A percentile compares a stretch with the other conserved stretches of the same genome.
Evolutionary conservation across 2,329 filamentous ascomycete species (phyloP).

Genomic region (Hypoxylon sp.): DNA sequence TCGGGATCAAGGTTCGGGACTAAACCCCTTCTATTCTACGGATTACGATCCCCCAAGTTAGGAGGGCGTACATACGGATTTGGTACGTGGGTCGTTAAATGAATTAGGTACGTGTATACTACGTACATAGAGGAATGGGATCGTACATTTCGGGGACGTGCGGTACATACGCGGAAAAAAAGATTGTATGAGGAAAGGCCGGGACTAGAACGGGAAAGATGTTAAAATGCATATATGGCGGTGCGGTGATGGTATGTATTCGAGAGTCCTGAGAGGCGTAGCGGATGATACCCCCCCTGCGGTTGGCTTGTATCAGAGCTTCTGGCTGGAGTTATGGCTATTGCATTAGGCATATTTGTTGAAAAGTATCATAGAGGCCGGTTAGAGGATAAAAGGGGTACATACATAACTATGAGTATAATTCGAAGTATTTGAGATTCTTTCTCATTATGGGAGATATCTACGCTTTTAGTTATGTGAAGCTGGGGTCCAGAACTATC

Average conservation of each 20-base stretch:
- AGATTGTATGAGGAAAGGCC: neutral
- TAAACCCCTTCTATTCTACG: neutral
- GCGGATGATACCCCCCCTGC: slow-evolving; percentile 40
- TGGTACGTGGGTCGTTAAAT: neutral
- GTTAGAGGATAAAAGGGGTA: slow-evolving; percentile 2
- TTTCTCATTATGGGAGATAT: neutral
- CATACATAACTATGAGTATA: neutral
- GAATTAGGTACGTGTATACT: neutral
- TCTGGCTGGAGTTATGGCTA: slow-evolving; percentile 4
- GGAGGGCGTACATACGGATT: neutral
- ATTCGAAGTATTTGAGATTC: neutral
- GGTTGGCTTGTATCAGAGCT: slow-evolving; percentile 13
- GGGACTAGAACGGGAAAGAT: neutral
- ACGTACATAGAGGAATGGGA: neutral
- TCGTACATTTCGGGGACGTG: neutral
- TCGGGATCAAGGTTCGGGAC: neutral
- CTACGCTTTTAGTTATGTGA: neutral
- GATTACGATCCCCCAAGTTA: neutral
- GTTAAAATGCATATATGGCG: neutral
- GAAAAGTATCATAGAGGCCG: neutral
- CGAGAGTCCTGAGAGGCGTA: slow-evolving; percentile 14
- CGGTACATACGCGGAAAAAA: neutral
- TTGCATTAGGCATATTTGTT: neutral
- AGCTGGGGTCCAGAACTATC: neutral
- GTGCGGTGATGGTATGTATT: neutral